A percentile compares a stretch with the other conserved stretches of the same genome.
phyloP scores from a whole-genome alignment of 352 stramenopile species.

The Phytophthora cajani region DNA sequence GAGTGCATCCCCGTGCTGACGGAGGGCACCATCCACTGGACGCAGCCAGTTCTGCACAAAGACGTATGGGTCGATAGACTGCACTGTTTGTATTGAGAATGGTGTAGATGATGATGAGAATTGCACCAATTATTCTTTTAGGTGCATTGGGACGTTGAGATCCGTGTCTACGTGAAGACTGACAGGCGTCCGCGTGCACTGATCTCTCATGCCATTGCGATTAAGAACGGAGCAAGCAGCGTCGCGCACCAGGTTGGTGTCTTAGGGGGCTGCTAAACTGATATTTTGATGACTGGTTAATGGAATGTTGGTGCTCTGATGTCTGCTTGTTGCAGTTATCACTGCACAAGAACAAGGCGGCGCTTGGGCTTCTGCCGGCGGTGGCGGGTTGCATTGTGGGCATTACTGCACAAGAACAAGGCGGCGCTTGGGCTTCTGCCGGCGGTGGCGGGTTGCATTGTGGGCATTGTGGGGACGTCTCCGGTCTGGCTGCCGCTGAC shows the following conservation, averaged over 20 bases:
- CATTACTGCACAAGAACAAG: constrained; percentile 66
- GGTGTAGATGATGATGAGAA: too few relatives aligned
- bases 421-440: constrained; percentile 58
- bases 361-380: constrained; percentile 53
- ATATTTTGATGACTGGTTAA: constrained; percentile 3
- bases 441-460: constrained; percentile 47
- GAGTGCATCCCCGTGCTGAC: constrained; percentile 61
- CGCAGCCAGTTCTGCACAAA: constrained; percentile 34
- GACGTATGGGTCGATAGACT: constrained; percentile 28
- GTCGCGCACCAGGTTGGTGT: constrained; percentile 50
- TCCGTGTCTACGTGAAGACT: constrained; percentile 48
- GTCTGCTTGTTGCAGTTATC: constrained; percentile 40
- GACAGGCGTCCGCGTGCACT: constrained; percentile 54
- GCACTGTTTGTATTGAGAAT: neutral
- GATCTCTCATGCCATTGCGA: constrained; percentile 43
- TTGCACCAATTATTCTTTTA: constrained; percentile 11
- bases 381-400: constrained; percentile 52
- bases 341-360: constrained; percentile 66
- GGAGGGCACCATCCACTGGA: constrained; percentile 54
- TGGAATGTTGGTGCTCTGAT: neutral
- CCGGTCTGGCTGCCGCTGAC: constrained; percentile 69
- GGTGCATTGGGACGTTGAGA: constrained; percentile 38
- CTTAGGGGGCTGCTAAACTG: neutral
- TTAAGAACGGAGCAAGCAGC: constrained; percentile 45
- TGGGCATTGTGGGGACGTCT: constrained; percentile 53